Evolutionary conservation across 768 basidiomycete species (phyloP), one percentile per base, ranked within the genome.

Genomic region (Aureoboletus auriporus): DNA sequence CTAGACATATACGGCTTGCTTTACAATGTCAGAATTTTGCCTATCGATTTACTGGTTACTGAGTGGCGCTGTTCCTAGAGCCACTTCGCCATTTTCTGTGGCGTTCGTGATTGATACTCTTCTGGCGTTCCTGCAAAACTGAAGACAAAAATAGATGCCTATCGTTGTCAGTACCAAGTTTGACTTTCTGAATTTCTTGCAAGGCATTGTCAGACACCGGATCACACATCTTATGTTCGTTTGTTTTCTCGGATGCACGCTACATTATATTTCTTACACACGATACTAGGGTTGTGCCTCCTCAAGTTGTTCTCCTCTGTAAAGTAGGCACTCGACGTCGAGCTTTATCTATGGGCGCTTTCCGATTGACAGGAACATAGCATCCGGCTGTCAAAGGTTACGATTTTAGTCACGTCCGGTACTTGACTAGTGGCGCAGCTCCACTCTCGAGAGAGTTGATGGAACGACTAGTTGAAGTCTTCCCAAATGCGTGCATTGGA

Each of bases 1-100:
- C 49, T 53, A 79, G 84, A 86, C 57, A 84, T 85, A 8, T 86
- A 84, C 60, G 84, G 84, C 13, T 61, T 86, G 20, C 74, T 83
- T 16, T 75, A 83, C 49, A 80, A 77, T 62, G 77, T 82, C 44
- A 52, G 73, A 37, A 7, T 16, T n/a, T 37, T 27, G 7, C 5
- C 12, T n/a, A 36, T 28, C 36, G 0, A 11, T 54, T 17, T 38
- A 5, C 29, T 16, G 44, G 20, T 33, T 17, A 13, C 39, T 56
- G 40, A 53, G 29, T 39, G 29, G 65, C 64, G 67, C 47, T 64
- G 66, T 41, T 68, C 62, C 17, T 46, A 84, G 82, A 59, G 83
- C 34, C 84, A 86, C 59, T 77, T 70, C 47, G 65, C 75, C 42
- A 50, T 86, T 29, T 84, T 79, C 56, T 67, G 69, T 36, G 77